Base-by-base conservation (phyloP, 257 asterid species). In the Orobanche coerulescens region DNA sequence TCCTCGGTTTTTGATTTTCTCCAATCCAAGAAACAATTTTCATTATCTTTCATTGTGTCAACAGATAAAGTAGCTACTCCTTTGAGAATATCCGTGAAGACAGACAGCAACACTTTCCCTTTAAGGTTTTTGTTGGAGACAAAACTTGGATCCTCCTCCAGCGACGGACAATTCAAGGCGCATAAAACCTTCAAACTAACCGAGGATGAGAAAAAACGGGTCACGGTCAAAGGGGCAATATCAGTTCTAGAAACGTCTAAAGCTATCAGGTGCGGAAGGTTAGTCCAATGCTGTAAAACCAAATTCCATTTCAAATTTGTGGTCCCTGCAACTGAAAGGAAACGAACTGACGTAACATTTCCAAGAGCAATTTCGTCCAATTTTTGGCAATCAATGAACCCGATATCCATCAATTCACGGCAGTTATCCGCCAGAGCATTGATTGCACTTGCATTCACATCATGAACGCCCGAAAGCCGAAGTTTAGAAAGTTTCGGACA, bases 171-270 rank as follows among this genome's bases (percentile, higher is more conserved):
- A 69, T 75, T 71, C 73, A 85, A 73, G 64, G 90, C 86, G 42
- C 90, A 78, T 40, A 82, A 64, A 46, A 82, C 73, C 74, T 67
- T 82, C 78, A 85, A 75, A 73, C 82, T 75, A 36, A 43, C 70
- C 1, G 75, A 75, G 64, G 81, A 51, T 24, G 84, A 75, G 65
- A 85, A 79, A 22, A 79, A 65, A 62, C 82, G 72, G 26, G 78
- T 75, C 58, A 79, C 78, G 0, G 67, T 69, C 60, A 40, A 54
- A 24, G 86, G 80, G 22, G 39, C 63, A 42, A 85, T 70, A 62
- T 80, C 81, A 13, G 94, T 85, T 71, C 88, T 75, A 36, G 94
- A 85, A 65, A 80, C 83, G 73, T 85, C 94, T 62, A 85, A 81
- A 42, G 86, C 87, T 31, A 30, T 44, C 66, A 85, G 73, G 43